These are phyloP conservation scores for Vicia villosa DNA, from an alignment of 306 rosid species.

Conservation along the genomic window DNA sequence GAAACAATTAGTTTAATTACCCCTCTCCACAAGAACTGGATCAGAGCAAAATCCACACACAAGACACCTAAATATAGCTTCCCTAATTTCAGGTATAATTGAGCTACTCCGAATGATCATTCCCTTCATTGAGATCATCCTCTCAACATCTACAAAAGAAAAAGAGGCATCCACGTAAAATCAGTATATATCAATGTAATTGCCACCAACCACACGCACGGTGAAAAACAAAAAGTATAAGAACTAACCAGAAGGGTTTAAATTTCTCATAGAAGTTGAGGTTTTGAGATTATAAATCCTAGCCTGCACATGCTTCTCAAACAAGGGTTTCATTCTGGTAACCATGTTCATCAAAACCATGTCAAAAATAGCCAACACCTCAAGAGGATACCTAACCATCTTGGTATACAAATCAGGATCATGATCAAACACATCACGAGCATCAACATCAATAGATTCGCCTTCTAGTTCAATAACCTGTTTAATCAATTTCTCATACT, in stretches of 20 bases:
- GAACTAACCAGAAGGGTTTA: constrained; percentile 88
- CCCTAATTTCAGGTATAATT: constrained; percentile 91
- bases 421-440: constrained; percentile 79
- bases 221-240: neutral
- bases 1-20: constrained; percentile 38
- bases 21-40: constrained; percentile 84
- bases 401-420: constrained; percentile 88
- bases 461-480: constrained; percentile 75
- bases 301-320: constrained; percentile 90
- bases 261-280: constrained; percentile 87
- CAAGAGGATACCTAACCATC: constrained; percentile 94
- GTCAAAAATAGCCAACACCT: constrained; percentile 94
- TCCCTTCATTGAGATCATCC: constrained; percentile 93
- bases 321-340: constrained; percentile 69
- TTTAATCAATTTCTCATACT: constrained; percentile 71
- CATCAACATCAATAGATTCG: constrained; percentile 78
- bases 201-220: neutral
- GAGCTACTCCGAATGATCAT: constrained; percentile 89
- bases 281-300: constrained; percentile 77
- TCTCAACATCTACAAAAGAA: constrained; percentile 68
- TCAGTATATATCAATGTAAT: constrained; percentile 27
- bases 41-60: constrained; percentile 88
- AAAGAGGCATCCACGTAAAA: neutral
- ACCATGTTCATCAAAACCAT: constrained; percentile 95
- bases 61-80: constrained; percentile 94